Percentiles rank a stretch among this genome's conserved stretches.
These are phyloP conservation scores for Cylindrotheca fusiformis DNA, from an alignment of 108 stramenopile species.

Conservation along the genomic window DNA sequence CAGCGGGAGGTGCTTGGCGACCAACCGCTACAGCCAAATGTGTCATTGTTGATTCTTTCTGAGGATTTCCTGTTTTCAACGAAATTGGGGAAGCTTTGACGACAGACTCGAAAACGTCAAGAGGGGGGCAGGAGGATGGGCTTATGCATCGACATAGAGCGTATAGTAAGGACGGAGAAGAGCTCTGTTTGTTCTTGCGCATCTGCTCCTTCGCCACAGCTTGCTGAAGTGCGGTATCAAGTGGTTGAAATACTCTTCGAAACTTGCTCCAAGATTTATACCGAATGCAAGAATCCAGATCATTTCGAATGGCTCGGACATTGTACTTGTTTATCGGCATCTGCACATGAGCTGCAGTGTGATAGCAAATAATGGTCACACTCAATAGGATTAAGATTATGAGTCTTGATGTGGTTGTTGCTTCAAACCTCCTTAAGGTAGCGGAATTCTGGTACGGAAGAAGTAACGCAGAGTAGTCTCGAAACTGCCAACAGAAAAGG, in stretches of 20 bases:
- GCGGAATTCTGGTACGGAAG: no score
- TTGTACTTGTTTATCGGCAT: conserved; percentile 26
- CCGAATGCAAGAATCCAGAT: conserved; percentile 11
- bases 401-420: no score
- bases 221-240: conserved; percentile 1
- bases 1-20: conserved; percentile 2
- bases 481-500: no score
- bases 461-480: no score
- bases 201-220: conserved; percentile 5
- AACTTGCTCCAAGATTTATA: conserved; percentile 13
- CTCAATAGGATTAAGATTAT: no score
- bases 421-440: no score
- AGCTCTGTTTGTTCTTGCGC: neutral
- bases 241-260: conserved; percentile 3
- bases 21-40: conserved; percentile 7
- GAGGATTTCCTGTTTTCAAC: neutral
- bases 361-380: no score
- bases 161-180: conserved; percentile 2
- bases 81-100: conserved; percentile 4
- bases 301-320: conserved; percentile 10
- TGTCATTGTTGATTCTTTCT: neutral
- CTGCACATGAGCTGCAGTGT: no score
- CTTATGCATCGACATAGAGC: conserved; percentile 1
- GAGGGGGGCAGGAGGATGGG: neutral
- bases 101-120: conserved; percentile 5